Evolutionary conservation across 768 basidiomycete genomes (phyloP), one percentile per base, ranked within the genome.

Genomic region (Pholiota microspora): DNA sequence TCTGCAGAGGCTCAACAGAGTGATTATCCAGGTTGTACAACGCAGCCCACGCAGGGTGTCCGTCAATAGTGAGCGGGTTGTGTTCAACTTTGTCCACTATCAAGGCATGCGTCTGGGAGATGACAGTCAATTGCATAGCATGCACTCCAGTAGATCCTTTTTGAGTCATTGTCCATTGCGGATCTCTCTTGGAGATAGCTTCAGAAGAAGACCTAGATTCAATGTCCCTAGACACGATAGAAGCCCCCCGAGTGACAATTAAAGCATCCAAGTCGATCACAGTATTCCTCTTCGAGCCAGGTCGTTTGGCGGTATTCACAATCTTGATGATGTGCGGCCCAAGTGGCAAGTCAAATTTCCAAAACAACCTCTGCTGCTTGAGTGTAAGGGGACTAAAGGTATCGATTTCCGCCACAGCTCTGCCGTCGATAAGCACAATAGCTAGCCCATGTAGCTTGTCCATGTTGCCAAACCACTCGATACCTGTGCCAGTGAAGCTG

Each of bases 21-120:
- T 88, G 80, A 9, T 84, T 84, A 25, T 79, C 63, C 40, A 93
- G 72, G 65, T 90, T 82, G 67, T 86, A 92, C 16, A 93, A 67
- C 7, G 85, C 85, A 0, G 77, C 88, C 90, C 91, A 93, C 10
- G 90, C 89, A 13, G 90, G 89, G 63, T 90, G 90, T 0, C 86
- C 85, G 57, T 80, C 69, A 64, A 91, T 74, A 0, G 81, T 80
- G 47, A 91, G 71, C 28, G 89, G 90, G 63, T 93, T 92, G 68
- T 92, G 89, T 65, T 91, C 89, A 23, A 91, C 89, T 69, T 92
- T 92, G 78, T 93, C 90, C 34, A 93, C 66, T 46, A 93, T 77
- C 58, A 92, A 68, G 13, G 82, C 89, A 60, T 89, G 88, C 7
- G 79, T 81, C 13, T 79, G 63, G 3, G 89, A 92, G 58, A 92